Percentiles rank a stretch among this genome's conserved stretches.
phyloP scores from a whole-genome alignment of 2,329 filamentous ascomycete species.

The Fusarium robinianum region DNA sequence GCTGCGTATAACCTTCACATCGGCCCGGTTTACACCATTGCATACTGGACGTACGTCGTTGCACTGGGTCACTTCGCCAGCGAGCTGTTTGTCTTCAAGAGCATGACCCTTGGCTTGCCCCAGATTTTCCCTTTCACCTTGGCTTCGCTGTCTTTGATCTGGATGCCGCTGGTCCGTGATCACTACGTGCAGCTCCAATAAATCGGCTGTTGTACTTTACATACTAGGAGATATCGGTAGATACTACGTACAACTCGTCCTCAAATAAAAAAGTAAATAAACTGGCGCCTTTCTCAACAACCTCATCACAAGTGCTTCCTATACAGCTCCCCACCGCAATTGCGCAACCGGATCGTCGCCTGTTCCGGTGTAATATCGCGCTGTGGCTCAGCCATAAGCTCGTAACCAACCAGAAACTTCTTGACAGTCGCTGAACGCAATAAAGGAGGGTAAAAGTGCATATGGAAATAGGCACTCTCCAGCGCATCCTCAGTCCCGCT shows the following conservation, averaged over 20 bases:
- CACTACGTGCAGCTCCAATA: conserved; percentile 63
- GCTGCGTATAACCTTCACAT: conserved; percentile 81
- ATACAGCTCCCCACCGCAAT: conserved; percentile 82
- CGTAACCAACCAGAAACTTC: conserved; percentile 96
- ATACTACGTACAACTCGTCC: too few relatives aligned
- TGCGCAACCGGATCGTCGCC: conserved; percentile 76
- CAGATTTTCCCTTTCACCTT: conserved; percentile 61
- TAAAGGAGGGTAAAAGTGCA: conserved; percentile 97
- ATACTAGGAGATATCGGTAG: too few relatives aligned
- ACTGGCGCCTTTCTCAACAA: conserved; percentile 2
- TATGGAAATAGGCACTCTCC: conserved; percentile 87
- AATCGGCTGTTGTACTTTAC: too few relatives aligned
- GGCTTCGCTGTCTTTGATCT: conserved; percentile 56
- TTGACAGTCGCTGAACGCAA: conserved; percentile 90
- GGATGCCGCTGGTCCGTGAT: conserved; percentile 70
- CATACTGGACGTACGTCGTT: conserved; percentile 79
- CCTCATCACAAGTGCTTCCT: conserved; percentile 57
- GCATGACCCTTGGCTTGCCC: conserved; percentile 65
- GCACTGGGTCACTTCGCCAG: conserved; percentile 77
- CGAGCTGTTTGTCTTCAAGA: conserved; percentile 82
- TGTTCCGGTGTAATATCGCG: conserved; percentile 97
- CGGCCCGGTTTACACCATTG: conserved; percentile 75
- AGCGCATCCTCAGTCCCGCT: conserved; percentile 81
- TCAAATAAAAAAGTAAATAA: conserved; percentile 20
- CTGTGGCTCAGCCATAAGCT: conserved; percentile 97